A percentile compares a stretch with the other conserved stretches of the same genome.
Conservation (phyloP, 2,329 filamentous ascomycete genomes). For the Paradendryphiella salina region DNA sequence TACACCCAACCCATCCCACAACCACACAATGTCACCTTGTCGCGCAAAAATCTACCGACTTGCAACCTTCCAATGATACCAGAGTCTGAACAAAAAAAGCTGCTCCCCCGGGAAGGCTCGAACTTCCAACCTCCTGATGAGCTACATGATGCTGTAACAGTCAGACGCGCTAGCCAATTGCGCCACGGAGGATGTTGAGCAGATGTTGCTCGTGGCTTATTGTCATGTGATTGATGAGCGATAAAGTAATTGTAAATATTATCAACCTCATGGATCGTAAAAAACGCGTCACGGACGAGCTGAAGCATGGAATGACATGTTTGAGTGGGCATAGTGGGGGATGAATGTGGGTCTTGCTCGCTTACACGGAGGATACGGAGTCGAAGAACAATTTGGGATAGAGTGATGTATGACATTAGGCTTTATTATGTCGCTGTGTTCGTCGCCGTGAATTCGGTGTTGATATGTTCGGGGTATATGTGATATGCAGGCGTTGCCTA, state of each 20-base stretch:
- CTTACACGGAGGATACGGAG: slow-evolving; percentile 2
- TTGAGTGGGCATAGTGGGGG: background rate
- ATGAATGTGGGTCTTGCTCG: slow-evolving; percentile 13
- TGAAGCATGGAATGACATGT: background rate
- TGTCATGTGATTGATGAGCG: slow-evolving; percentile 22
- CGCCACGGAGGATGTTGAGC: slow-evolving; percentile 47
- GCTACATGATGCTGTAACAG: slow-evolving; percentile 52
- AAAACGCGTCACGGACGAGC: too few species aligned
- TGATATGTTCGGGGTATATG: background rate
- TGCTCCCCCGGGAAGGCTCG: slow-evolving; percentile 41
- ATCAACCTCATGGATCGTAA: background rate
- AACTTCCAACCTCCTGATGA: slow-evolving; percentile 42
- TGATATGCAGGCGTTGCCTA: background rate
- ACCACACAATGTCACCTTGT: background rate
- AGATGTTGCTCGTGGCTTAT: slow-evolving; percentile 18
- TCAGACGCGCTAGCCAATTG: slow-evolving; percentile 64
- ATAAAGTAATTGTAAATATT: background rate
- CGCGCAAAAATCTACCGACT: background rate
- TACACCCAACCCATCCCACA: background rate
- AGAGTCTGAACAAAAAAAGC: slow-evolving; percentile 12
- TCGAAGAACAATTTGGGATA: background rate
- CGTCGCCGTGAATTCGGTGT: background rate
- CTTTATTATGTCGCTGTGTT: background rate
- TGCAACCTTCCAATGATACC: background rate
- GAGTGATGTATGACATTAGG: background rate